A percentile compares a stretch with the other conserved stretches of the same genome.
phyloP scores from a whole-genome alignment of 1,284 basidiomycete species.

The Sanghuangporus sanghuang region DNA sequence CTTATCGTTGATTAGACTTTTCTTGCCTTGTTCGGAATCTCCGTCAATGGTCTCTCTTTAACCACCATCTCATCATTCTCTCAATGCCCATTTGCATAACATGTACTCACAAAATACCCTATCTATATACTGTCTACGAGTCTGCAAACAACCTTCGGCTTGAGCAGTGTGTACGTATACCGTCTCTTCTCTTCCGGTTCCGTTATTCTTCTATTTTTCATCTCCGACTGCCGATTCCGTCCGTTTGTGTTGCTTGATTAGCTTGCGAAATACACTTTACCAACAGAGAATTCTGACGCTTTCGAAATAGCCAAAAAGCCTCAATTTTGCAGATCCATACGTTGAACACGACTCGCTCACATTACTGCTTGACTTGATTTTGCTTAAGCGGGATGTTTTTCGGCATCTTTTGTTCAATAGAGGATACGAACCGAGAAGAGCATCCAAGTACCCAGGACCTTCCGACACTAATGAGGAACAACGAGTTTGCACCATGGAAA shows the following conservation, averaged over 20 bases:
- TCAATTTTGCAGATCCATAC: constrained; percentile 80
- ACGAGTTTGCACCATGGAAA: neutral
- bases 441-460: constrained; percentile 14
- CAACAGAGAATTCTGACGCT: neutral
- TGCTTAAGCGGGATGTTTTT: constrained; percentile 84
- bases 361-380: constrained; percentile 78
- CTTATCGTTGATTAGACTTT: neutral
- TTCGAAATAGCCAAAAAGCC: constrained; percentile 49
- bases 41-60: neutral
- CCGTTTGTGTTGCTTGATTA: neutral
- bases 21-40: neutral
- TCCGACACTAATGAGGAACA: constrained; percentile 17
- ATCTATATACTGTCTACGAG: constrained; percentile 82
- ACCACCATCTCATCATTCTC: neutral
- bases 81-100: constrained; percentile 18
- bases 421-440: constrained; percentile 48
- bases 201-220: constrained; percentile 6
- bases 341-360: constrained; percentile 83
- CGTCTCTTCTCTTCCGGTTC: neutral
- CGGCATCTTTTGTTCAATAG: constrained; percentile 89
- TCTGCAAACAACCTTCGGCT: constrained; percentile 81
- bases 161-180: constrained; percentile 65
- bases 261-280: neutral
- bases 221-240: neutral
- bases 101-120: constrained; percentile 50